Percentiles rank a stretch among this genome's conserved stretches.
phyloP scores from a whole-genome alignment of 345 rosid genomes.

The Populus nigra region DNA sequence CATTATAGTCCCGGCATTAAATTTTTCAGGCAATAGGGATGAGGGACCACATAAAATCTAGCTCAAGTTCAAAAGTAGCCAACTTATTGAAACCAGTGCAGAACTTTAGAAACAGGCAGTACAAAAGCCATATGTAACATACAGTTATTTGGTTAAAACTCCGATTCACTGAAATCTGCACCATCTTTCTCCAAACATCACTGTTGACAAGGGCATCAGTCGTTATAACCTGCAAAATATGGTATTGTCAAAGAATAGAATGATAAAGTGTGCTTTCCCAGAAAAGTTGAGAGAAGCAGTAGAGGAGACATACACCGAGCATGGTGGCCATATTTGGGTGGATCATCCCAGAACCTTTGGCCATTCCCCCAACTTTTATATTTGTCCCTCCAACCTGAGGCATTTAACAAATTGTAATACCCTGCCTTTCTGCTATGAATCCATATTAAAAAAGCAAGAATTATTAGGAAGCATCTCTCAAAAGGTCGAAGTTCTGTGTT shows the following conservation, averaged over 20 bases:
- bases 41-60: background rate
- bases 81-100: background rate
- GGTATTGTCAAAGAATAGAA: constrained; percentile 7
- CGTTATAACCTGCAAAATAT: constrained; percentile 71
- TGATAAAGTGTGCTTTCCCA: background rate
- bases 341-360: constrained; percentile 98
- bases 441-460: background rate
- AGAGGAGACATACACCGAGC: constrained; percentile 72
- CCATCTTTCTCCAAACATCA: constrained; percentile 95
- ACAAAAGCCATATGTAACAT: constrained; percentile 28
- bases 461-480: constrained; percentile 1
- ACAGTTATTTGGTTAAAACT: constrained; percentile 99
- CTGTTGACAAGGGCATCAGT: constrained; percentile 78
- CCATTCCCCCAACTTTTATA: constrained; percentile 88
- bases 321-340: constrained; percentile 98
- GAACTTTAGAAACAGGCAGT: background rate
- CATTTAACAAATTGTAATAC: constrained; percentile 17
- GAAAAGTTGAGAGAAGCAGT: constrained; percentile 18
- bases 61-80: background rate
- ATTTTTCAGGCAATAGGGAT: background rate
- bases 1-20: background rate
- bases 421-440: background rate
- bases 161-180: constrained; percentile 69
- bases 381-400: constrained; percentile 68
- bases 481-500: background rate